Percentiles rank a stretch among this genome's conserved stretches.
These are phyloP conservation scores for Colletotrichum sp. DNA, from an alignment of 2,329 filamentous ascomycete species.

Conservation along the genomic window DNA sequence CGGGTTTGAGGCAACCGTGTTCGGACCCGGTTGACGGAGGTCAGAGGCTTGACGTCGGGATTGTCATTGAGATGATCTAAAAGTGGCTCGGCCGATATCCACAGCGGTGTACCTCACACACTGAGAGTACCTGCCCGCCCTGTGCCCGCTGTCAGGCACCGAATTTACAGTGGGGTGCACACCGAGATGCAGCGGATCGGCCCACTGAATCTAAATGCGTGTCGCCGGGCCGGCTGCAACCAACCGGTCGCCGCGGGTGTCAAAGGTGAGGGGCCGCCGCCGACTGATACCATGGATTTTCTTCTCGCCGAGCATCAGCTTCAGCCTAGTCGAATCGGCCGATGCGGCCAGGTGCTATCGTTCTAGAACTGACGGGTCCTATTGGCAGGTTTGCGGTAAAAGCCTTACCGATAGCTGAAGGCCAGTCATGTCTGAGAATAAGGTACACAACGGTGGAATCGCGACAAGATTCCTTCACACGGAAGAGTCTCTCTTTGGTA, in stretches of 20 bases:
- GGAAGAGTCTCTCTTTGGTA: background rate
- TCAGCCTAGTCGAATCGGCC: background rate
- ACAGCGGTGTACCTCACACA: background rate
- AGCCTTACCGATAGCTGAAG: too few relatives aligned
- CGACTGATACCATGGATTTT: background rate
- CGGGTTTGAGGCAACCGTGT: slow-evolving; percentile 5
- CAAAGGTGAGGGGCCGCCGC: background rate
- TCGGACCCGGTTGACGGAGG: background rate
- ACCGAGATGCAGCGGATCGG: background rate
- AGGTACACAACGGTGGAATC: background rate
- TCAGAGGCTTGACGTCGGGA: background rate
- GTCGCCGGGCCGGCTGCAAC: background rate
- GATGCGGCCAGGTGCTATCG: too few relatives aligned
- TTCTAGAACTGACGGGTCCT: background rate
- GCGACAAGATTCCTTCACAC: background rate
- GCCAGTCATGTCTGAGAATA: background rate
- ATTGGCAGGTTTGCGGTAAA: too few relatives aligned
- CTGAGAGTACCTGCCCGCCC: background rate
- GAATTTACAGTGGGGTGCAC: background rate
- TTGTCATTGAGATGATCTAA: background rate
- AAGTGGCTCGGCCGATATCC: background rate
- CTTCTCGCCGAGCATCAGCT: background rate
- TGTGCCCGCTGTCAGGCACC: background rate
- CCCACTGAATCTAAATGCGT: background rate
- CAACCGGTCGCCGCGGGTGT: background rate